Base-by-base conservation (phyloP, 805 yeast genomes). In the Kazachstania psychrophila region DNA sequence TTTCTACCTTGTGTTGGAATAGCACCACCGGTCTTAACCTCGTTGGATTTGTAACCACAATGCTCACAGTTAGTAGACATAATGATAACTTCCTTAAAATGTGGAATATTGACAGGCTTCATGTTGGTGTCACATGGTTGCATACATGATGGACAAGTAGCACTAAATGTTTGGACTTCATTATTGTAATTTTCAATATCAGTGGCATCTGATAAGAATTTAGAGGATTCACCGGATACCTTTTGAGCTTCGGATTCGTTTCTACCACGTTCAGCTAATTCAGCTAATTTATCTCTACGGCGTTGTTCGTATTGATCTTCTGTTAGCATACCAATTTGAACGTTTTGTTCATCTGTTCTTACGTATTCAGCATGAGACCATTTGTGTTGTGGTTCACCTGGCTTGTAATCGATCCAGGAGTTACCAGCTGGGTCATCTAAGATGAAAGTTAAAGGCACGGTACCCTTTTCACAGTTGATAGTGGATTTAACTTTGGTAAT, bases 11-110 rank as follows among this genome's bases (percentile, higher is more conserved):
- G 70, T 3, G 68, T 80, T 23, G 98, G 96, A 33, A 92, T 80
- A 7, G 81, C 94, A 50, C 99, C 99, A 41, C 99, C 99, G 5
- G 98, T 92, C 65, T 89, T 92, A 46, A 92, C 98, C 62, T 92
- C 99, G 58, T 92, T 92, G 13, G 95, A 84, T 65, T 85, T 89
- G 64, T 83, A 92, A 25, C 97, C 98, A 65, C 99, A 92, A 44
- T 74, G 64, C 23, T 79, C 88, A 65, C 99, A 92, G 1, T 75
- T 78, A 1, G 98, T 92, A 33, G 94, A 81, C 98, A 92, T 92
- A 51, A 92, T 75, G 41, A 92, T 81, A 28, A 92, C 99, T 47
- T 92, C 97, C 64, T 89, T 88, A 73, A 92, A 92, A 64, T 92
- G 97, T 15, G 99, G 99, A 47, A 92, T 92, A 59, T 86, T 79